These are phyloP conservation scores for Pseudoturritis turrita DNA, from an alignment of 345 rosid species.

Conservation along the genomic window DNA sequence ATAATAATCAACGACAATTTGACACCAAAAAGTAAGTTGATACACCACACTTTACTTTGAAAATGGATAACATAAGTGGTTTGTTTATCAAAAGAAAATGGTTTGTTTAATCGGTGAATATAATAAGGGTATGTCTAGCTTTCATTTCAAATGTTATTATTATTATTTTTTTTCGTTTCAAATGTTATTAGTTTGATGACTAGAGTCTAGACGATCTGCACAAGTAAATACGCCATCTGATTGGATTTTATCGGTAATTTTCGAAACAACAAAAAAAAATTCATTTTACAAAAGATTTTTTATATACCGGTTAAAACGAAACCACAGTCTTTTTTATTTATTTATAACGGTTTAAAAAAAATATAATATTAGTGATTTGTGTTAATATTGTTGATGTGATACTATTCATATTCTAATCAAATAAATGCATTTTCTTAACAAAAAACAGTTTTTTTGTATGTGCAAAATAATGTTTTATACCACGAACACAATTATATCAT, in stretches of 20 bases:
- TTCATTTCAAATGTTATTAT: no score
- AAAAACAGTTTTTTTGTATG: no score
- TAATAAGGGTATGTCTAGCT: background rate
- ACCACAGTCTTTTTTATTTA: background rate
- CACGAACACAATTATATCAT: background rate
- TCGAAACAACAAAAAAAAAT: background rate
- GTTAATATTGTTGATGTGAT: no score
- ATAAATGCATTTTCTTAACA: no score
- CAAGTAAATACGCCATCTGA: background rate
- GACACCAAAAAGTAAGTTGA: constrained; percentile 5
- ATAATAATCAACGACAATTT: background rate
- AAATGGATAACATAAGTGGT: constrained; percentile 1
- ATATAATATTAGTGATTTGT: no score
- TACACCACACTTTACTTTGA: constrained; percentile 18
- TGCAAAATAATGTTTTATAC: background rate
- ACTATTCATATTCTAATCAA: no score
- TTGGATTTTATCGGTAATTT: background rate
- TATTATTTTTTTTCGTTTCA: no score
- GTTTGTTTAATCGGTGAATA: background rate
- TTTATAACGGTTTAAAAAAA: no score
- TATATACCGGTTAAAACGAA: background rate
- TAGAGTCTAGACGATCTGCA: background rate
- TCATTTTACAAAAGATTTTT: background rate
- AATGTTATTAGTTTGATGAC: background rate
- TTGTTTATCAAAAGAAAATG: background rate